Conservation (phyloP, 176 grass and related monocot species). For the Zoysia japonica region DNA sequence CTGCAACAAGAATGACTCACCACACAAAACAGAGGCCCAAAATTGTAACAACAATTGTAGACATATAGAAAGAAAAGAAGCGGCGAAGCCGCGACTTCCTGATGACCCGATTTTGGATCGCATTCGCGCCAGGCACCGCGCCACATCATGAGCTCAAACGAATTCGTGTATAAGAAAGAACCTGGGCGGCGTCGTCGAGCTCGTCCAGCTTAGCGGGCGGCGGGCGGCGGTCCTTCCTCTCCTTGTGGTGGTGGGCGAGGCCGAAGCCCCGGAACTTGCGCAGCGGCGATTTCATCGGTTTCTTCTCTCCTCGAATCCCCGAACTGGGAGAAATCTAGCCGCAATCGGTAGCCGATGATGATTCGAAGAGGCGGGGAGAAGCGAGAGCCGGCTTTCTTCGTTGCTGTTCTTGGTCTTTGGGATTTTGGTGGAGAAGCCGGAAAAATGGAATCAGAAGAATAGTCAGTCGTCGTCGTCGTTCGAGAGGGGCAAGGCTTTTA, state of each 20-base stretch:
- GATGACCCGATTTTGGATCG: slow-evolving; percentile 33
- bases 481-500: background rate
- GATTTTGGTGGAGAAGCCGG: slow-evolving; percentile 34
- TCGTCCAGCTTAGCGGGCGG: slow-evolving; percentile 77
- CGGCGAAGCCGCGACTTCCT: slow-evolving; percentile 1
- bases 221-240: slow-evolving; percentile 48
- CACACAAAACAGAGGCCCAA: background rate
- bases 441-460: slow-evolving; percentile 4
- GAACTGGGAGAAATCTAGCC: background rate
- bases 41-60: background rate
- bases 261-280: slow-evolving; percentile 65
- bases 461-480: background rate
- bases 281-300: slow-evolving; percentile 84
- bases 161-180: slow-evolving; percentile 8
- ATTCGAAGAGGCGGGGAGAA: background rate
- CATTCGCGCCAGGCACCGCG: background rate
- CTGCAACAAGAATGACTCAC: background rate
- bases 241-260: slow-evolving; percentile 44
- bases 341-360: background rate
- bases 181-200: slow-evolving; percentile 72
- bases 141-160: background rate
- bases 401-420: slow-evolving; percentile 21
- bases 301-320: background rate
- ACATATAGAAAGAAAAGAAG: background rate
- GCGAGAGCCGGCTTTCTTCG: background rate